These are phyloP conservation scores for Ceratocystis diversiconidia DNA, from an alignment of 2,329 filamentous ascomycete genomes.

Conservation along the genomic window DNA sequence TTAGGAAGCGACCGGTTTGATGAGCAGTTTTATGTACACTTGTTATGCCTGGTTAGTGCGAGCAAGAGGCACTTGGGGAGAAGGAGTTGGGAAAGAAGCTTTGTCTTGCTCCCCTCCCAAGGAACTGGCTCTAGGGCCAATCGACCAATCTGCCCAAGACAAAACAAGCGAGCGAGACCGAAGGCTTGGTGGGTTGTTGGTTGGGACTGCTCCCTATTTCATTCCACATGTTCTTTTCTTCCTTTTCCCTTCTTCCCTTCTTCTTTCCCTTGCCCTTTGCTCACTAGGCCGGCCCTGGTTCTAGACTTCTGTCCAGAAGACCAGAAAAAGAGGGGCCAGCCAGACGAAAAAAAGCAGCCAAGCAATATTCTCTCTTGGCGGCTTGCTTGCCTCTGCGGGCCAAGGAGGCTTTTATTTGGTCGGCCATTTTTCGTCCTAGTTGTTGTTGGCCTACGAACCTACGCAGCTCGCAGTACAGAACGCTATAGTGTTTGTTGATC, in stretches of 20 bases:
- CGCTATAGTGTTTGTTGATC: too few relatives aligned
- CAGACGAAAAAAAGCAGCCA: too few relatives aligned
- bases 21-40: background rate
- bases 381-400: too few relatives aligned
- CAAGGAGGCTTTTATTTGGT: too few relatives aligned
- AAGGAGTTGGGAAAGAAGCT: background rate
- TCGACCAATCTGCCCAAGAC: background rate
- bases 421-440: too few relatives aligned
- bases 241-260: background rate
- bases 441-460: too few relatives aligned
- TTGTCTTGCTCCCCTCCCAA: background rate
- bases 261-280: background rate
- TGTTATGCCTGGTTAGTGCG: background rate
- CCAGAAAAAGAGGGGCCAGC: background rate
- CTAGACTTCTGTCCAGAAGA: background rate
- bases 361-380: too few relatives aligned
- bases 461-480: too few relatives aligned
- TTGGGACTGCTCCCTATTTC: background rate
- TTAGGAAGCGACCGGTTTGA: background rate
- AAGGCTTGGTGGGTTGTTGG: background rate
- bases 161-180: background rate
- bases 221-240: background rate
- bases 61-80: background rate
- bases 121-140: background rate
- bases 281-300: background rate